Evolutionary conservation across 1,139 yeast genomes (phyloP).

Genomic region (Eremothecium coryli): DNA sequence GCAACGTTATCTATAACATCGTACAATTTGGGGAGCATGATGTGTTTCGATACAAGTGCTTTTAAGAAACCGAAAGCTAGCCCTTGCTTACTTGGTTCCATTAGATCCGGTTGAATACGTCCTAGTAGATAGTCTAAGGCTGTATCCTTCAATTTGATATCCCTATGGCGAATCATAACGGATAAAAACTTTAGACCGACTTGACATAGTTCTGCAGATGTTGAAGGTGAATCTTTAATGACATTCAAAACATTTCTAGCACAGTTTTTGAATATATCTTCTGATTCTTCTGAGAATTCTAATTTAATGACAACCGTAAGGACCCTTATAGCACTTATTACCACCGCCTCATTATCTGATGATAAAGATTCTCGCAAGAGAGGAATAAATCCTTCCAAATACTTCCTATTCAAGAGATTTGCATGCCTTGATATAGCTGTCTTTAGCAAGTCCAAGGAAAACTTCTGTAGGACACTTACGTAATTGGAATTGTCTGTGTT

Average conservation of each 20-base stretch:
- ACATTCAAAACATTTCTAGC: conserved; percentile 57
- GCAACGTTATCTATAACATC: conserved; percentile 80
- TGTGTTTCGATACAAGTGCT: conserved; percentile 61
- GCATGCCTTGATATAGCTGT: conserved; percentile 59
- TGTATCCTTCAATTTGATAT: conserved; percentile 55
- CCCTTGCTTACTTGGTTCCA: conserved; percentile 85
- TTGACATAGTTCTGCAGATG: conserved; percentile 77
- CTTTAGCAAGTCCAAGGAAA: conserved; percentile 69
- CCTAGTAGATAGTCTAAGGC: conserved; percentile 69
- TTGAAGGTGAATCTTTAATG: conserved; percentile 67
- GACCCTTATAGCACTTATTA: conserved; percentile 57
- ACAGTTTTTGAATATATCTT: conserved; percentile 45
- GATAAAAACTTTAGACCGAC: conserved; percentile 68
- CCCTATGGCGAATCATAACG: conserved; percentile 61
- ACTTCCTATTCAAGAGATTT: conserved; percentile 47
- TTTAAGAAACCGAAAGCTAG: conserved; percentile 77
- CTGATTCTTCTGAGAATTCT: conserved; percentile 50
- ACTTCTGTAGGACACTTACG: conserved; percentile 55
- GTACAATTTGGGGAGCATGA: conserved; percentile 79
- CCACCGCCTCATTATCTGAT: conserved; percentile 67
- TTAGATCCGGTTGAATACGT: conserved; percentile 79
- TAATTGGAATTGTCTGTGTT: conserved; percentile 44
- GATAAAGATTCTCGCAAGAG: conserved; percentile 50
- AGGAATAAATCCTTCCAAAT: conserved; percentile 69
- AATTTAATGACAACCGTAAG: conserved; percentile 52